Evolutionary conservation across 352 stramenopile genomes (phyloP).

Genomic region (Pilasporangium apinafurcum): DNA sequence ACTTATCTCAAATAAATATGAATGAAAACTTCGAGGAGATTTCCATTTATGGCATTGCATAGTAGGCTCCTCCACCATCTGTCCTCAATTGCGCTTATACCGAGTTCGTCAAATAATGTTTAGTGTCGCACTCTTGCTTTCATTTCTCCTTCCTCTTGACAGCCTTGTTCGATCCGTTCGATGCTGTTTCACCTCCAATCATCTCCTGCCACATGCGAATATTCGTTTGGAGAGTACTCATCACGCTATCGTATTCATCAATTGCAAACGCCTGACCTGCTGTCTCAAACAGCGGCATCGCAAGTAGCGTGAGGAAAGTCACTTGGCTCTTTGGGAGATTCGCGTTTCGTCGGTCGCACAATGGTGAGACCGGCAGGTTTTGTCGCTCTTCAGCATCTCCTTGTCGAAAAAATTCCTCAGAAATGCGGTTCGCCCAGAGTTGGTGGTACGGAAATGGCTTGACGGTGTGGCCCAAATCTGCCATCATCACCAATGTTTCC

Average conservation of each 20-base stretch:
- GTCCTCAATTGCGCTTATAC: too few species aligned
- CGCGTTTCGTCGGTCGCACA: slow-evolving; percentile 51
- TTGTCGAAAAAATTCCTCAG: slow-evolving; percentile 64
- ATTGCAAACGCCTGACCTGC: slow-evolving; percentile 51
- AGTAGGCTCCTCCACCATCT: too few species aligned
- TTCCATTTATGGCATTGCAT: too few species aligned
- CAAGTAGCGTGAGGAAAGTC: slow-evolving; percentile 57
- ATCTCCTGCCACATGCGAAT: slow-evolving; percentile 40
- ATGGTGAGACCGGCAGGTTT: slow-evolving; percentile 40
- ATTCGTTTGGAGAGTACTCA: slow-evolving; percentile 46
- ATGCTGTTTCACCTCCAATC: slow-evolving; percentile 31
- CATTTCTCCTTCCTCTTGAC: too few species aligned
- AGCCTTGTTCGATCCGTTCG: slow-evolving; percentile 15
- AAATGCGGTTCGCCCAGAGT: slow-evolving; percentile 52
- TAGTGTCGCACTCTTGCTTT: too few species aligned
- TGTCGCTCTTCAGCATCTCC: slow-evolving; percentile 54
- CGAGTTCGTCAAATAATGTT: too few species aligned
- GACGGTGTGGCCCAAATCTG: slow-evolving; percentile 55
- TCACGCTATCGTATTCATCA: slow-evolving; percentile 46
- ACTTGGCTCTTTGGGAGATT: slow-evolving; percentile 62
- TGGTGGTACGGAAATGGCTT: slow-evolving; percentile 64
- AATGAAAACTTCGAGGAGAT: too few species aligned
- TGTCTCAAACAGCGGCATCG: slow-evolving; percentile 55
- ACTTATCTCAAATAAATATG: too few species aligned
- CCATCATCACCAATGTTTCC: slow-evolving; percentile 70